These are phyloP conservation scores for Claviceps sp. DNA, from an alignment of 2,329 filamentous ascomycete genomes.

Conservation along the genomic window DNA sequence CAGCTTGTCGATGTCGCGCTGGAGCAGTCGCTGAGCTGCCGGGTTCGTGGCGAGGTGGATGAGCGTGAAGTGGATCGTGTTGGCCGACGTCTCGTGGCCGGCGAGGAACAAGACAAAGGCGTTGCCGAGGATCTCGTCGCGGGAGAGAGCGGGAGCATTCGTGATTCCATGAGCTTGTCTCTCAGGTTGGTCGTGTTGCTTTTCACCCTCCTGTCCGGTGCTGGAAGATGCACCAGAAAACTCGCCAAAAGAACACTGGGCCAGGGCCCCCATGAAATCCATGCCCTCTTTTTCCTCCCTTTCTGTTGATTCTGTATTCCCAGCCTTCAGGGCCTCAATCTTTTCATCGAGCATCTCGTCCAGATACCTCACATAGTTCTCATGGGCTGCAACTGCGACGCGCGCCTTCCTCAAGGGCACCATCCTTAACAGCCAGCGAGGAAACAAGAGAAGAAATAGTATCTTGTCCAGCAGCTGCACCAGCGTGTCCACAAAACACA, in stretches of 20 bases:
- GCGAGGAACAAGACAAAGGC: slow-evolving; percentile 57
- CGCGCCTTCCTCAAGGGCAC: slow-evolving; percentile 39
- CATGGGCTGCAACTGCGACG: slow-evolving; percentile 38
- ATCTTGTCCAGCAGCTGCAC: slow-evolving; percentile 49
- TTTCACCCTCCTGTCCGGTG: slow-evolving; percentile 15
- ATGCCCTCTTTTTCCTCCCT: slow-evolving; percentile 30
- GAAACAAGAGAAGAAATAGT: slow-evolving; percentile 46
- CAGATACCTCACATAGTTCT: slow-evolving; percentile 58
- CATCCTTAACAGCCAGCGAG: slow-evolving; percentile 39
- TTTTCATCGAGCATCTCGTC: slow-evolving; percentile 54
- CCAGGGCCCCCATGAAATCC: slow-evolving; percentile 39
- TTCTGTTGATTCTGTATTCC: too few relatives aligned
- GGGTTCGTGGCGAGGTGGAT: slow-evolving; percentile 55
- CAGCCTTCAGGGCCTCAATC: slow-evolving; percentile 22
- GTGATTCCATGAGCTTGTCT: slow-evolving; percentile 7
- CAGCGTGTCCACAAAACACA: slow-evolving; percentile 54
- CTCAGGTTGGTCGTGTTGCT: slow-evolving; percentile 13
- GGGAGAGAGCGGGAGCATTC: slow-evolving; percentile 30
- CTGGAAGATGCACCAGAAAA: not conserved
- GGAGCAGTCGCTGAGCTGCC: slow-evolving; percentile 49
- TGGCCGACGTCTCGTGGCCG: slow-evolving; percentile 71
- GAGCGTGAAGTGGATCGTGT: slow-evolving; percentile 58
- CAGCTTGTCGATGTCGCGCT: slow-evolving; percentile 54
- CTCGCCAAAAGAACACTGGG: slow-evolving; percentile 2
- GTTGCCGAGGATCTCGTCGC: slow-evolving; percentile 59